Base-by-base conservation (phyloP, 2,329 filamentous ascomycete species). In the Fusarium penzigii region DNA sequence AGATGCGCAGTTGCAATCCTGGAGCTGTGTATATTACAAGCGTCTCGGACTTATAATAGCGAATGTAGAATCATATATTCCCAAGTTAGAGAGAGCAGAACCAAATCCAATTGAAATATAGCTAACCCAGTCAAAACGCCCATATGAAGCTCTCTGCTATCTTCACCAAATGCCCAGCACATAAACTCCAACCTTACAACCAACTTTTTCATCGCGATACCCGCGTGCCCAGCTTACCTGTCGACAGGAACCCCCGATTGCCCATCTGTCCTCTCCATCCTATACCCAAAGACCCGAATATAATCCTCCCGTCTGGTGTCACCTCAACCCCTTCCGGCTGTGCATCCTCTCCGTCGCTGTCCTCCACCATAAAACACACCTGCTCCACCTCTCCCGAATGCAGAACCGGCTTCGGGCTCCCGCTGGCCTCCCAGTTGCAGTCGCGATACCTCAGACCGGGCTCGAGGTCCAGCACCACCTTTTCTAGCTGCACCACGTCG, bases 211-310 rank as follows among this genome's bases (percentile, higher is more conserved):
- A 72, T 54, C 62, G 60, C 17, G 59, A 58, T 14, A 69, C 64
- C 60, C 80, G 78, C 50, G 81, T 79, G 12, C 83, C 82, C 57
- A 96, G 75, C 78, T 88, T 93, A 10, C 92, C 92, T 7, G 94
- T 99, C 42, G 87, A 91, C 67, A 99, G 76, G 63, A 86, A 92
- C 1, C 94, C 94, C 63, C 84, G 83, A 72, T 93, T 94, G 1
- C 94, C 94, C 88, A 97, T 92, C 56, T 89, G 84, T 38, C 89
- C 88, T 57, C 90, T 82, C 94, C 94, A 99, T 49, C 90, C 88
- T 53, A 97, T 89, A 41, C 86, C 87, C 60, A 97, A 72, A 57
- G 94, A 86, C 6, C 92, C 93, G 67, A 97, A 85, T 17, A 87
- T 77, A 38, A 89, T 75, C 58, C 83, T 75, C 45, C 80, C 81